Percentiles rank a stretch among this genome's conserved stretches.
These are phyloP conservation scores for Hygrophoropsis aurantiaca DNA, from an alignment of 768 basidiomycete species.

Conservation along the genomic window DNA sequence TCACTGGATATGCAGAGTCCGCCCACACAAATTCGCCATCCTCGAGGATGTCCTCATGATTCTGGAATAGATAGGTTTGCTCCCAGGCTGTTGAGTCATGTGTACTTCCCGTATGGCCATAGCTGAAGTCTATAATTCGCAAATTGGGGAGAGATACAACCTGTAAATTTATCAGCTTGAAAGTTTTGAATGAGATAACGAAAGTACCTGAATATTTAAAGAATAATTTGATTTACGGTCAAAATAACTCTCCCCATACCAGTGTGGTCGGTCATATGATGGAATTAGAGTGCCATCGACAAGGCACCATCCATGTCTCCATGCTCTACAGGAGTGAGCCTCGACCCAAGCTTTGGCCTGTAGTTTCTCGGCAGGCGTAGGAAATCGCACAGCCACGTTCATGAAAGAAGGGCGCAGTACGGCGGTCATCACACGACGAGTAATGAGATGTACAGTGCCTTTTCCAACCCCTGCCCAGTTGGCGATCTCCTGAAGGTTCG, in stretches of 20 bases:
- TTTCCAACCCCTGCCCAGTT: constrained; percentile 38
- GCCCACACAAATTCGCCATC: constrained; percentile 34
- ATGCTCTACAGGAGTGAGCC: constrained; percentile 31
- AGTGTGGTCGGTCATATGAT: constrained; percentile 26
- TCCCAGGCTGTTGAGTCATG: no score
- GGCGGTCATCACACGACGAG: constrained; percentile 31
- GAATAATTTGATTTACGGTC: constrained; percentile 30
- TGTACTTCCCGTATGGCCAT: constrained; percentile 33
- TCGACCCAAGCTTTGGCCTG: constrained; percentile 39
- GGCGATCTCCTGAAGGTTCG: constrained; percentile 28
- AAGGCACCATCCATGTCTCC: constrained; percentile 37
- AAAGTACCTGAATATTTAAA: constrained; percentile 21
- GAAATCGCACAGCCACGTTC: constrained; percentile 24
- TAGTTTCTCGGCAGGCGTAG: constrained; percentile 33
- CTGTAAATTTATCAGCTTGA: constrained; percentile 7
- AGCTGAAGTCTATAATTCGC: constrained; percentile 33
- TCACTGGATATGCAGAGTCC: constrained; percentile 37
- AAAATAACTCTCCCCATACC: constrained; percentile 36
- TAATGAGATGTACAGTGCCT: constrained; percentile 29
- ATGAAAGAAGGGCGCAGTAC: constrained; percentile 25
- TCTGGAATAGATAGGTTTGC: constrained; percentile 17
- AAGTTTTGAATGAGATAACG: background rate
- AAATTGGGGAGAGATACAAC: constrained; percentile 30
- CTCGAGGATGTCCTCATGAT: constrained; percentile 22
- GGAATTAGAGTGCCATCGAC: constrained; percentile 42